A percentile compares a stretch with the other conserved stretches of the same genome.
Evolutionary conservation across 345 rosid genomes (phyloP).

Genomic region (Pugionium cornutum): DNA sequence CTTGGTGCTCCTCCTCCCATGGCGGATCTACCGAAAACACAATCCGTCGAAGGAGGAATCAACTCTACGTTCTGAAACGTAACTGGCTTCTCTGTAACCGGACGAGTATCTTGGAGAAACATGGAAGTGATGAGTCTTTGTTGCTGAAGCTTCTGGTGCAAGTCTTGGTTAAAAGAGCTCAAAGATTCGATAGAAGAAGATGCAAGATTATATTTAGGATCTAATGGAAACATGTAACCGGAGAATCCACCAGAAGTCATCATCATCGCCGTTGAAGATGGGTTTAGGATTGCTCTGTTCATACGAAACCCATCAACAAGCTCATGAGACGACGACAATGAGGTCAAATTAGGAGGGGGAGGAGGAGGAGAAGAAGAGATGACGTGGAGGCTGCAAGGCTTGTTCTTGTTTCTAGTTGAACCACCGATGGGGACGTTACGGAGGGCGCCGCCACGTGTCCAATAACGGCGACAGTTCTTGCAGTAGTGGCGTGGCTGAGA

Average conservation of each 20-base stretch:
- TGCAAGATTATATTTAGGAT: conserved; percentile 43
- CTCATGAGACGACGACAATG: conserved; percentile 56
- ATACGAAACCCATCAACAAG: conserved; percentile 56
- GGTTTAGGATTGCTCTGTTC: conserved; percentile 38
- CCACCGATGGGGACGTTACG: conserved; percentile 91
- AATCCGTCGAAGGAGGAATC: conserved; percentile 25
- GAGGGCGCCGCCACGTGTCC: conserved; percentile 84
- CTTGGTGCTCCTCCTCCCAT: conserved; percentile 13
- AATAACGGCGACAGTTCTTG: conserved; percentile 79
- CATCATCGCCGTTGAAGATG: conserved; percentile 41
- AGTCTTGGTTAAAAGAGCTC: conserved; percentile 87
- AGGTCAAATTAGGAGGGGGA: conserved; percentile 38
- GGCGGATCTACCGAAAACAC: conserved; percentile 30
- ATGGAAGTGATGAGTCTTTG: conserved; percentile 60
- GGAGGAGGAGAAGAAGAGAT: conserved; percentile 43
- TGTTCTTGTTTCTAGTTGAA: conserved; percentile 74
- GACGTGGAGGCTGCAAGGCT: conserved; percentile 48
- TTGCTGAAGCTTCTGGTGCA: conserved; percentile 94
- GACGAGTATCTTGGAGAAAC: conserved; percentile 51
- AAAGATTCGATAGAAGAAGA: conserved; percentile 79
- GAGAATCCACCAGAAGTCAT: conserved; percentile 51
- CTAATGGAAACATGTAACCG: conserved; percentile 47
- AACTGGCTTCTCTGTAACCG: conserved; percentile 53
- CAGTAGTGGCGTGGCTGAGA: conserved; percentile 86
- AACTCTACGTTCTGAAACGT: conserved; percentile 63